phyloP scores from a whole-genome alignment of 2,329 filamentous ascomycete genomes.

The Emmonsia crescens region DNA sequence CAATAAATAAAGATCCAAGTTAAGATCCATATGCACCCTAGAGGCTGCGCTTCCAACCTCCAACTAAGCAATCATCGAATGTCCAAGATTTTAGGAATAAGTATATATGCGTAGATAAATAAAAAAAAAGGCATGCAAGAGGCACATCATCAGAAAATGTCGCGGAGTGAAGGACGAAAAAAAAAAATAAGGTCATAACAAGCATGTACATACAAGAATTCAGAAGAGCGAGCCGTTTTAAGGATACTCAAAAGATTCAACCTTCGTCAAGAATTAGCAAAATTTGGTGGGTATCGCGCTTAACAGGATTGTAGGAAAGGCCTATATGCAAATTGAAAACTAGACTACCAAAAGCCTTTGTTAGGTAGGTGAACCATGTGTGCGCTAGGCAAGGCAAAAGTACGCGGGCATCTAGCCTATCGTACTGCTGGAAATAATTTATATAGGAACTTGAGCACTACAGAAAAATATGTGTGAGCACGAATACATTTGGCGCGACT shows the following conservation, averaged over 20 bases:
- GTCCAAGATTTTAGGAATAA: neutral
- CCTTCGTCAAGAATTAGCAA: neutral
- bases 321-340: neutral
- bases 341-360: neutral
- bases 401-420: neutral
- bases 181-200: neutral
- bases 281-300: neutral
- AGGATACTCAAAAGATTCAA: neutral
- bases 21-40: neutral
- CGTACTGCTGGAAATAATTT: slow-evolving; percentile 10
- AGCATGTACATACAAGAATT: neutral
- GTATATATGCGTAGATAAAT: neutral
- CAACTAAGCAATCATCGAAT: neutral
- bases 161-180: neutral
- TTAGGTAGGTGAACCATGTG: neutral
- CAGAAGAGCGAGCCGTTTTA: neutral
- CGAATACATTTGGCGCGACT: neutral
- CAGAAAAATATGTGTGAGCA: neutral
- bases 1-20: neutral
- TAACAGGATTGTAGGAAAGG: neutral
- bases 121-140: neutral
- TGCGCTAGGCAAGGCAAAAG: neutral
- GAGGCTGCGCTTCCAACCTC: neutral
- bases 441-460: slow-evolving; percentile 11
- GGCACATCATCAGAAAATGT: neutral